Evolutionary conservation across 306 rosid genomes (phyloP).

Genomic region (Comarum palustre): DNA sequence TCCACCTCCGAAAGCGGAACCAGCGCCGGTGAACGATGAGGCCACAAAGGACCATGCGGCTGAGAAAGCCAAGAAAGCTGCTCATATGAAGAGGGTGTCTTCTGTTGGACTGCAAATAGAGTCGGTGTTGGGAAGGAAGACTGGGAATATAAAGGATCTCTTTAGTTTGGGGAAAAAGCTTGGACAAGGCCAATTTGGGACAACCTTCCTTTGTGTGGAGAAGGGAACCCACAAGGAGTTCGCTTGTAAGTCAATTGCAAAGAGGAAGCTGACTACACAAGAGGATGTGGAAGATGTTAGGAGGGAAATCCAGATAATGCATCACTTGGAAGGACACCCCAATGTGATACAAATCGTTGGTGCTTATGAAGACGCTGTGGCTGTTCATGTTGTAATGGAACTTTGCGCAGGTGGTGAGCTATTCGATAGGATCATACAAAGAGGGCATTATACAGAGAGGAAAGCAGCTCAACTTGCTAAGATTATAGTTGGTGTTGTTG

Average conservation of each 20-base stretch:
- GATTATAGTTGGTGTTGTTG: conserved; percentile 65
- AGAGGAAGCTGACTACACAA: conserved; percentile 71
- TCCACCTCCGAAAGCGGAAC: conserved; percentile 31
- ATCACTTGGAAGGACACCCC: conserved; percentile 87
- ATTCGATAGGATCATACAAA: conserved; percentile 85
- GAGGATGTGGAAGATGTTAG: conserved; percentile 91
- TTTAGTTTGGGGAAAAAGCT: conserved; percentile 77
- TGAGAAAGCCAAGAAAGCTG: conserved; percentile 43
- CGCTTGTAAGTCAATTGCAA: conserved; percentile 86
- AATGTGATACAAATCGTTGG: conserved; percentile 71
- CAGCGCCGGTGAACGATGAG: conserved; percentile 16
- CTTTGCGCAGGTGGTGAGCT: conserved; percentile 91
- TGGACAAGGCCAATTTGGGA: conserved; percentile 94
- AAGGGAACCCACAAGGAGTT: conserved; percentile 51
- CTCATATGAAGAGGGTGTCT: conserved; percentile 59
- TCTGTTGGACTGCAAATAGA: conserved; percentile 69
- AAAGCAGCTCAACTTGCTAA: conserved; percentile 85
- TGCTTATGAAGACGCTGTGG: conserved; percentile 86
- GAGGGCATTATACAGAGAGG: conserved; percentile 80
- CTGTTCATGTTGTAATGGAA: conserved; percentile 84
- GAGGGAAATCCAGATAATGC: conserved; percentile 96
- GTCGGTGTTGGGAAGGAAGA: conserved; percentile 71
- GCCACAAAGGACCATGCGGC: conserved; percentile 31
- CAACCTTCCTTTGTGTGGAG: conserved; percentile 64
- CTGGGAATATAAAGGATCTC: conserved; percentile 61